Evolutionary conservation across 257 asterid species (phyloP), one percentile per base, ranked within the genome.

Genomic region (Sherardia arvensis): DNA sequence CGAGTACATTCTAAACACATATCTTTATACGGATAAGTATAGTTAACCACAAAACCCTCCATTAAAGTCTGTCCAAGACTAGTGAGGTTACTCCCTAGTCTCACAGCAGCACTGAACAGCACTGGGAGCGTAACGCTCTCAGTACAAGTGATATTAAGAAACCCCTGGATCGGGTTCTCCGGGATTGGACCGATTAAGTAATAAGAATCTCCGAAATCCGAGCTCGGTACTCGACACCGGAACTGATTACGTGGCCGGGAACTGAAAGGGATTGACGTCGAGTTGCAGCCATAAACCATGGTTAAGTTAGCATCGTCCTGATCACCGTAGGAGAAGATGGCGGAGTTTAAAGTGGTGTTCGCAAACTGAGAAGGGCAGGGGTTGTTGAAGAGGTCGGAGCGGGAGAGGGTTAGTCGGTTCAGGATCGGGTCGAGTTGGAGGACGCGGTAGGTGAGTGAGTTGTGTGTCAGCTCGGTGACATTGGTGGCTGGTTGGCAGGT

Each of bases 41-140:
- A 86, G 66, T 73, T 77, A 55, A 86, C 86, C 18, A 73, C 70
- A 66, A 88, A 84, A 12, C 90, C 96, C 61, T 68, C 71, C 81
- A 60, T 76, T 69, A 84, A 66, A 11, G 91, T 85, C 57, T 73
- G 81, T 45, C 30, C 76, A 3, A 88, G 84, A 23, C 62, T 68
- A 60, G 68, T 65, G 69, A 23, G 22, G 38, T 66, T 66, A 26
- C 29, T 32, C 45, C 74, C n/a, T 27, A 80, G 83, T 77, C 20
- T 69, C 55, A 21, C 59, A 20, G 81, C 80, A 0, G 30, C 73
- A 4, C 53, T 38, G 57, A 65, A 74, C 77, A 70, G n/a, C 49
- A 88, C 20, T 6, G 80, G 83, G 51, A 78, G 74, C 5, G 64
- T 75, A 59, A 84, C 71, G 5, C 71, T 74, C 15, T 43, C 47